phyloP scores from a whole-genome alignment of 768 basidiomycete genomes.

The Psilocybe cubensis region DNA sequence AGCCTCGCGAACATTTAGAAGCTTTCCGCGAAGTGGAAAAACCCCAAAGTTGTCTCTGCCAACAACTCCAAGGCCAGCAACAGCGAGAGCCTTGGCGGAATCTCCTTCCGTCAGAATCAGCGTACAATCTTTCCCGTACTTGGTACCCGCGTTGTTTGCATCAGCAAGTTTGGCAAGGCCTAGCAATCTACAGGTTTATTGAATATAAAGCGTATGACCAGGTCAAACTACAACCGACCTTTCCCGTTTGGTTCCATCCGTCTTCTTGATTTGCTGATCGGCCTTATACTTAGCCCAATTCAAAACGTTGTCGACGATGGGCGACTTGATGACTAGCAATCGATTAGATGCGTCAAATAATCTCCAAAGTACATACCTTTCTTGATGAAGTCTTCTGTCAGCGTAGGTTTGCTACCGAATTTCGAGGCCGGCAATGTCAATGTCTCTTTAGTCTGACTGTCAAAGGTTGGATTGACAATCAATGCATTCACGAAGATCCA shows the following conservation, averaged over 20 bases:
- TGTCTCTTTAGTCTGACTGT: conserved; percentile 98
- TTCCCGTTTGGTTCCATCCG: conserved; percentile 88
- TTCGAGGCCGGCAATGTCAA: conserved; percentile 85
- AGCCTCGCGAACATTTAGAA: conserved; percentile 97
- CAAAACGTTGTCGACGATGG: conserved; percentile 89
- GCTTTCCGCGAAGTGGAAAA: conserved; percentile 95
- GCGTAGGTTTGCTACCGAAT: conserved; percentile 84
- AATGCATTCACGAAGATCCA: conserved; percentile 97
- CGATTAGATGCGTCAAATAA: not conserved
- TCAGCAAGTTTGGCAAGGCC: conserved; percentile 94
- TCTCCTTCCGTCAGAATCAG: conserved; percentile 99
- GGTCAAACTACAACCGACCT: conserved; percentile 51
- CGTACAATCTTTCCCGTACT: conserved; percentile 80
- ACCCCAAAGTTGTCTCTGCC: conserved; percentile 98
- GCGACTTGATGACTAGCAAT: conserved; percentile 70
- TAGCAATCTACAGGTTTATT: conserved; percentile 59
- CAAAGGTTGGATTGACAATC: conserved; percentile 97
- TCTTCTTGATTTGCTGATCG: conserved; percentile 94
- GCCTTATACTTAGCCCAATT: conserved; percentile 98
- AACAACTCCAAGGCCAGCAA: conserved; percentile 92
- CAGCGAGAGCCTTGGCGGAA: conserved; percentile 95
- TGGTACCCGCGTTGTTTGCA: conserved; percentile 96
- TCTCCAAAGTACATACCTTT: conserved; percentile 63
- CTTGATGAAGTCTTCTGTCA: conserved; percentile 95
- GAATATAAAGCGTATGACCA: too few species aligned